Conservation (phyloP, 768 basidiomycete species). For the Rhodotorula graminis region DNA sequence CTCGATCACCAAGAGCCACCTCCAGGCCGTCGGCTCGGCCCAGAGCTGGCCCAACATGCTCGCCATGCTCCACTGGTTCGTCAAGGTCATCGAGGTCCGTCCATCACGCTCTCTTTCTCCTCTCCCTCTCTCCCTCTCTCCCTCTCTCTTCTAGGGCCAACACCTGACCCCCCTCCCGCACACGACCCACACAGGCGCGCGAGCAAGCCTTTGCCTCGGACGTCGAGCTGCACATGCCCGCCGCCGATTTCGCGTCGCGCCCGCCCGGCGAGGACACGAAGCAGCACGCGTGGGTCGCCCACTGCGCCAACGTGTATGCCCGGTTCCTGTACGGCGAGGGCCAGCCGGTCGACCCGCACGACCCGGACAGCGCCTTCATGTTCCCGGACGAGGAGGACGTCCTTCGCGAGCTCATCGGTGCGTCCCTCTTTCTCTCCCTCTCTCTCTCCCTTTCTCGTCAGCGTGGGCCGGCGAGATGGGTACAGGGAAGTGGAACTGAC, state of each 20-base stretch:
- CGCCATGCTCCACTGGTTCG: slow-evolving; percentile 88
- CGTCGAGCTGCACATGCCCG: slow-evolving; percentile 56
- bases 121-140: background rate
- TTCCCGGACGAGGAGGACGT: slow-evolving; percentile 44
- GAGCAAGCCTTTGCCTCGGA: slow-evolving; percentile 33
- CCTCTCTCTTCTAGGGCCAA: background rate
- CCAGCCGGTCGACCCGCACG: slow-evolving; percentile 49
- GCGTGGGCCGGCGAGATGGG: no score
- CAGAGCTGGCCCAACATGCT: slow-evolving; percentile 87
- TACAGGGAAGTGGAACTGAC: no score
- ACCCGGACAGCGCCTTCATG: background rate
- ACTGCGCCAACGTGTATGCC: slow-evolving; percentile 50
- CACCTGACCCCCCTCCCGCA: background rate
- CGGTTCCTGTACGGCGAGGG: slow-evolving; percentile 64
- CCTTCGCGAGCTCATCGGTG: slow-evolving; percentile 20
- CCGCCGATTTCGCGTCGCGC: slow-evolving; percentile 48
- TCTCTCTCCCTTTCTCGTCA: no score
- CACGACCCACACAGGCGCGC: slow-evolving; percentile 14
- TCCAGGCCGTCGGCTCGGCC: slow-evolving; percentile 80
- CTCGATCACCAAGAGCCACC: slow-evolving; percentile 74
- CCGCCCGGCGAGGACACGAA: slow-evolving; percentile 31
- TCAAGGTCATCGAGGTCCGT: slow-evolving; percentile 72
- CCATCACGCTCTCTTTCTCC: background rate
- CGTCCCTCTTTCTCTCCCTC: background rate
- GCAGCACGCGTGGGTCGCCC: slow-evolving; percentile 39